Evolutionary conservation across 129 eudicot species (phyloP).

Genomic region (Lactuca sativa): DNA sequence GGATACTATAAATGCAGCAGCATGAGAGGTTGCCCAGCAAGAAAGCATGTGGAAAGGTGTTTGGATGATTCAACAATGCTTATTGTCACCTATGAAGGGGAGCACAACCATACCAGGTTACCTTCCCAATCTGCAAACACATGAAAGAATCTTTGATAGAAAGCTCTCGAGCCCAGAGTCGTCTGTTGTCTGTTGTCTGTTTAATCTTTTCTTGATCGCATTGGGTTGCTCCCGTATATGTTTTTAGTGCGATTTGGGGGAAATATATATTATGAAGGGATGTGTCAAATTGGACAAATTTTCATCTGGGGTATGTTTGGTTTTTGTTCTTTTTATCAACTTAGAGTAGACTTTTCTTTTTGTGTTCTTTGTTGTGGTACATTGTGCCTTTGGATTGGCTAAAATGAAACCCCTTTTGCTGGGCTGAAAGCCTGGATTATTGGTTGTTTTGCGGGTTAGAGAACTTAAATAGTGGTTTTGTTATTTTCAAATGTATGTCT

Average conservation of each 20-base stretch:
- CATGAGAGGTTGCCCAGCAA: constrained; percentile 97
- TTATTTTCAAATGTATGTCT: background rate
- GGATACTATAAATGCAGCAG: constrained; percentile 99
- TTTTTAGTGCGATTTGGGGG: constrained; percentile 42
- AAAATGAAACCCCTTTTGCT: constrained; percentile 17
- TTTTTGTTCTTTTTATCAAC: constrained; percentile 27
- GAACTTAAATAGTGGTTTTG: background rate
- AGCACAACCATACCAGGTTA: constrained; percentile 82
- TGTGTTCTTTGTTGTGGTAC: constrained; percentile 23
- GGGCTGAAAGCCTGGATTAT: constrained; percentile 18
- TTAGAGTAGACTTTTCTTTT: constrained; percentile 29
- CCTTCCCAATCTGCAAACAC: constrained; percentile 80
- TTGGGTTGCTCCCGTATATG: constrained; percentile 45
- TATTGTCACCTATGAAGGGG: constrained; percentile 95
- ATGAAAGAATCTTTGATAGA: constrained; percentile 30
- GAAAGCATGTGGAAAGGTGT: constrained; percentile 95
- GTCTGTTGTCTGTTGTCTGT: constrained; percentile 30
- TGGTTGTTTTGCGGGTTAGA: constrained; percentile 14
- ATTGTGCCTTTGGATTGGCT: constrained; percentile 20
- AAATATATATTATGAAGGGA: constrained; percentile 31
- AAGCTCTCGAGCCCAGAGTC: constrained; percentile 15
- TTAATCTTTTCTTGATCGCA: constrained; percentile 36
- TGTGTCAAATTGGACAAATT: constrained; percentile 14
- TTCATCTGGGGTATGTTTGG: constrained; percentile 20
- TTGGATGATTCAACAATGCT: constrained; percentile 92